phyloP scores from a whole-genome alignment of 768 basidiomycete genomes.

The Tricholomella constricta region DNA sequence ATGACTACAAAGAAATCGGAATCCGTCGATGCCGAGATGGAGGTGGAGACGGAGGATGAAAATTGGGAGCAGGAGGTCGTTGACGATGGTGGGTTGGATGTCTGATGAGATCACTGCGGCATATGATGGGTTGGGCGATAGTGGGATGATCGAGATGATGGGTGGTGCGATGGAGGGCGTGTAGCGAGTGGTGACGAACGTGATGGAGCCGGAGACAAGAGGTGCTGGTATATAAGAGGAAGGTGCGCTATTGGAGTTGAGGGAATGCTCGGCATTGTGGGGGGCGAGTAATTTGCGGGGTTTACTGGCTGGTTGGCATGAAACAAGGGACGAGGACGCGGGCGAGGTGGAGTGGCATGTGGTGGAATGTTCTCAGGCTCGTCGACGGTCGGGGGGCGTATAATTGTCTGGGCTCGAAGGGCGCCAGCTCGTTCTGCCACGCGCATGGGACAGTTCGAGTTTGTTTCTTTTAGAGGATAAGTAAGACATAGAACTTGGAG shows the following conservation, averaged over 20 bases:
- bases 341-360: background rate
- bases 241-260: no score
- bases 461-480: background rate
- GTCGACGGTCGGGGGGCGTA: background rate
- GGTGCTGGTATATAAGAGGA: background rate
- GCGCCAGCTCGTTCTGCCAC: background rate
- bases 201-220: background rate
- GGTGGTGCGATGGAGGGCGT: background rate
- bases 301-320: no score
- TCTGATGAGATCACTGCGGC: background rate
- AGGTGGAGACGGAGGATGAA: no score
- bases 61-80: slow-evolving; percentile 3
- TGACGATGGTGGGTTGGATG: slow-evolving; percentile 2
- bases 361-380: background rate
- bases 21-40: no score
- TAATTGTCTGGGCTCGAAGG: background rate
- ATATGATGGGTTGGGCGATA: background rate
- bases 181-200: background rate
- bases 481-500: background rate
- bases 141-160: background rate
- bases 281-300: no score
- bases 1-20: no score
- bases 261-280: no score
- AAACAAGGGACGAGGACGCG: background rate
- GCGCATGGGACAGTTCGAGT: background rate